Evolutionary conservation across 2,329 filamentous ascomycete genomes (phyloP).

Genomic region (Lecanosticta acicola): DNA sequence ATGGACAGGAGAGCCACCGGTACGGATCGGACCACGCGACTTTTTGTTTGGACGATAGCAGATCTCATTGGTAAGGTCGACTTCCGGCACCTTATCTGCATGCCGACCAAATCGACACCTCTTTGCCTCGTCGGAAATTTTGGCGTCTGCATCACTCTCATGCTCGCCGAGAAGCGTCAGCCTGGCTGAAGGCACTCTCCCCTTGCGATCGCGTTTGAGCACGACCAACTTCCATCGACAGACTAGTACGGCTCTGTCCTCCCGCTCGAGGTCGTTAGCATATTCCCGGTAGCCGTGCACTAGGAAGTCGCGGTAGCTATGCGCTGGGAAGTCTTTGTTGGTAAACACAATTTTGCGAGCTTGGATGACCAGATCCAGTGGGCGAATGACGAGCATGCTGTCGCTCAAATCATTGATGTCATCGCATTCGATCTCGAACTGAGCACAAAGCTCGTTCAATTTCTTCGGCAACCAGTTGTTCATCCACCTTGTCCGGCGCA

Average conservation of each 20-base stretch:
- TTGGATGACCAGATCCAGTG: conserved; percentile 20
- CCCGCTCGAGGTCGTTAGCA: neutral
- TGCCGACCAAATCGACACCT: no score
- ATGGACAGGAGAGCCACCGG: no score
- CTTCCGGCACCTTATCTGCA: no score
- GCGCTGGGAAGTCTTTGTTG: conserved; percentile 46
- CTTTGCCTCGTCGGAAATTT: conserved; percentile 1
- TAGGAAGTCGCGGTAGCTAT: conserved; percentile 15
- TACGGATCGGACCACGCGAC: no score
- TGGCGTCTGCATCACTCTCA: conserved; percentile 1
- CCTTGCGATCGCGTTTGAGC: neutral
- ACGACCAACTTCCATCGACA: conserved; percentile 48
- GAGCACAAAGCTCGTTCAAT: conserved; percentile 42
- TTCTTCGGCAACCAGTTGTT: conserved; percentile 32
- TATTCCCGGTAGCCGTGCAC: neutral
- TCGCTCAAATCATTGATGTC: conserved; percentile 35
- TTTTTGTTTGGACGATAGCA: no score
- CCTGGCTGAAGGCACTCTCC: neutral
- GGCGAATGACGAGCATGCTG: conserved; percentile 34
- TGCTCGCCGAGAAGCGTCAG: neutral
- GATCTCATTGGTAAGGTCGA: no score
- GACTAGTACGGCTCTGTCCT: conserved; percentile 34
- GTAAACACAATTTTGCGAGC: conserved; percentile 40
- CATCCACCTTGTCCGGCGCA: conserved; percentile 32
- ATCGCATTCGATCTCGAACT: conserved; percentile 31